These are phyloP conservation scores for Periconia macrospinosa DNA, from an alignment of 2,329 filamentous ascomycete genomes.

Conservation along the genomic window DNA sequence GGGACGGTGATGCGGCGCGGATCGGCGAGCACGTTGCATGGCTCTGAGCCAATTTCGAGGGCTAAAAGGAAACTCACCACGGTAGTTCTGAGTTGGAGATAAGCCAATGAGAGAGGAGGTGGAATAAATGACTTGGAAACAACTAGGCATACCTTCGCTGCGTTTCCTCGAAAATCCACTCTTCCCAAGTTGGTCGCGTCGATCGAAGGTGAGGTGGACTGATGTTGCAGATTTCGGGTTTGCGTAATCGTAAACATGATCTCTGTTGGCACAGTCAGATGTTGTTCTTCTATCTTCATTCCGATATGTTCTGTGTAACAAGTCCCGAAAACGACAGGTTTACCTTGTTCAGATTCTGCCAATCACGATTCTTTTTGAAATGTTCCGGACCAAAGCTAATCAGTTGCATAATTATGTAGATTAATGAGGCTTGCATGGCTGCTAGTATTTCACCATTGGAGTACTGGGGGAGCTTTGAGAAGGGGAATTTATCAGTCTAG, in stretches of 20 bases:
- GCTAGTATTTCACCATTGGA: neutral
- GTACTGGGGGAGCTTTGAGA: neutral
- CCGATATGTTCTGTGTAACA: neutral
- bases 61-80: neutral
- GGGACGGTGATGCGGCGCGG: neutral
- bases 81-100: neutral
- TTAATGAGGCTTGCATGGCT: neutral
- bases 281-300: neutral
- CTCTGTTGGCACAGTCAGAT: neutral
- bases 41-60: neutral
- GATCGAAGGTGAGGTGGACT: neutral
- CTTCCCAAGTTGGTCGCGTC: constrained; percentile 1
- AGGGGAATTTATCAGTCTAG: neutral
- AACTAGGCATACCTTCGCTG: neutral
- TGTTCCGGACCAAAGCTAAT: neutral
- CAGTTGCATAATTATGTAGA: neutral
- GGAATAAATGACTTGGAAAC: neutral
- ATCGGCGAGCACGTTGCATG: neutral
- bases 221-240: neutral
- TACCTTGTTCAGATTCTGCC: neutral
- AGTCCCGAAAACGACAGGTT: neutral
- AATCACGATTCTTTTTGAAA: neutral
- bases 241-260: neutral
- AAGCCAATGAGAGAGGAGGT: neutral
- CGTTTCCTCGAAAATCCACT: constrained; percentile 6